Evolutionary conservation across 2,329 filamentous ascomycete genomes (phyloP).

Genomic region (Decorospora gaudefroyi): DNA sequence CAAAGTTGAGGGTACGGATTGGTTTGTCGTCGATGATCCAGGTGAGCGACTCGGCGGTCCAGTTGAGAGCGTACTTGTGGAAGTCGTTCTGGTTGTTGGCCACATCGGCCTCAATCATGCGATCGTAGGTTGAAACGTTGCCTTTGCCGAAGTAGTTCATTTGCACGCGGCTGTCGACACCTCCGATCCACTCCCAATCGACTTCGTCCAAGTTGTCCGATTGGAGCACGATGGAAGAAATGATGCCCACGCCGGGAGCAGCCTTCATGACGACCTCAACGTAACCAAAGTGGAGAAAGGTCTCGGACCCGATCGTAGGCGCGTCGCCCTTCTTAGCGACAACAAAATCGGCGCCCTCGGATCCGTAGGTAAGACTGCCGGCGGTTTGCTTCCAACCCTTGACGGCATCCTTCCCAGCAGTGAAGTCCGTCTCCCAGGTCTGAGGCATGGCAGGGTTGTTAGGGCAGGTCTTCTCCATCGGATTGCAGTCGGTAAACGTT

Average conservation of each 20-base stretch:
- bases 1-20: conserved; percentile 66
- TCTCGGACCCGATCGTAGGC: conserved; percentile 73
- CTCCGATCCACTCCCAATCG: conserved; percentile 81
- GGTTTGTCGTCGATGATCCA: conserved; percentile 71
- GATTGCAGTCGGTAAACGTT: conserved; percentile 54
- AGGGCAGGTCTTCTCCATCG: conserved; percentile 52
- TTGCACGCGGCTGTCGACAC: conserved; percentile 64
- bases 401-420: conserved; percentile 44
- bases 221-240: conserved; percentile 80
- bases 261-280: conserved; percentile 80
- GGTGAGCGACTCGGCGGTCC: conserved; percentile 68
- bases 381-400: conserved; percentile 48
- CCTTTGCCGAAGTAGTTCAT: conserved; percentile 81
- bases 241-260: conserved; percentile 72
- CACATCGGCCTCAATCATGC: conserved; percentile 66
- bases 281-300: conserved; percentile 85
- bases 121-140: conserved; percentile 70
- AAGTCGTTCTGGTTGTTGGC: conserved; percentile 58
- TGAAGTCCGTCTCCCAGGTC: conserved; percentile 52
- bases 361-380: conserved; percentile 51
- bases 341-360: conserved; percentile 56
- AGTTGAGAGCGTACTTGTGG: conserved; percentile 74
- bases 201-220: conserved; percentile 86
- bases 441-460: conserved; percentile 51
- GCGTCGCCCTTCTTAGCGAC: conserved; percentile 56